Evolutionary conservation across 768 basidiomycete genomes (phyloP).

Genomic region (Lepiota venenata): DNA sequence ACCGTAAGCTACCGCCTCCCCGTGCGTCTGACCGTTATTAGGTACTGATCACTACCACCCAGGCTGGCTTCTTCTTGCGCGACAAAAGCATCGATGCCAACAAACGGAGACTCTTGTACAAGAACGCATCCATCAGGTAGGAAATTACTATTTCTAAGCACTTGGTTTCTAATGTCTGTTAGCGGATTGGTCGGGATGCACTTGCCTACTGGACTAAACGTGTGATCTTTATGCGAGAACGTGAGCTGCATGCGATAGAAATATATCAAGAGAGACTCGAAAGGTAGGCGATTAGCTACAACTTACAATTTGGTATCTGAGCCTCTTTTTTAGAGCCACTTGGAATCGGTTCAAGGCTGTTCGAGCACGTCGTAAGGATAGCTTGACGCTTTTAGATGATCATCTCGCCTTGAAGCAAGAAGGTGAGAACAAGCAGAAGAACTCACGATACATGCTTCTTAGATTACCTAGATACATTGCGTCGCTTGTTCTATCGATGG

Average conservation of each 20-base stretch:
- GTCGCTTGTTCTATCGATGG: conserved; percentile 72
- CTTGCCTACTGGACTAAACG: conserved; percentile 67
- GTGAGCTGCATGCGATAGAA: conserved; percentile 63
- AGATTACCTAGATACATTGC: conserved; percentile 51
- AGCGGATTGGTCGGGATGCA: conserved; percentile 51
- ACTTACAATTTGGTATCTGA: background rate
- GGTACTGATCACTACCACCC: background rate
- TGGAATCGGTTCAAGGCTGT: conserved; percentile 6
- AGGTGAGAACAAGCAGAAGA: conserved; percentile 39
- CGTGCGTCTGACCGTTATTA: background rate
- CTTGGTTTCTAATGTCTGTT: conserved; percentile 4
- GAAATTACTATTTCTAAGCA: background rate
- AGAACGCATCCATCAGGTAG: conserved; percentile 36
- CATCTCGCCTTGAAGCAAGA: conserved; percentile 78
- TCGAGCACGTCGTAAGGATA: conserved; percentile 1
- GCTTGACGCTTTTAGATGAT: conserved; percentile 63
- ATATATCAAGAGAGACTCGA: conserved; percentile 30
- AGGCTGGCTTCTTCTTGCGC: conserved; percentile 49
- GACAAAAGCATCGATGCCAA: conserved; percentile 34
- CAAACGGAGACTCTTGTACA: conserved; percentile 41
- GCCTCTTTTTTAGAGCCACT: background rate
- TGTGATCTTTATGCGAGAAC: conserved; percentile 69
- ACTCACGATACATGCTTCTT: conserved; percentile 1
- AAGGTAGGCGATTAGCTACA: conserved; percentile 40
- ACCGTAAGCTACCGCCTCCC: background rate